Base-by-base conservation (phyloP, 129 eudicot genomes). In the Silybum marianum region DNA sequence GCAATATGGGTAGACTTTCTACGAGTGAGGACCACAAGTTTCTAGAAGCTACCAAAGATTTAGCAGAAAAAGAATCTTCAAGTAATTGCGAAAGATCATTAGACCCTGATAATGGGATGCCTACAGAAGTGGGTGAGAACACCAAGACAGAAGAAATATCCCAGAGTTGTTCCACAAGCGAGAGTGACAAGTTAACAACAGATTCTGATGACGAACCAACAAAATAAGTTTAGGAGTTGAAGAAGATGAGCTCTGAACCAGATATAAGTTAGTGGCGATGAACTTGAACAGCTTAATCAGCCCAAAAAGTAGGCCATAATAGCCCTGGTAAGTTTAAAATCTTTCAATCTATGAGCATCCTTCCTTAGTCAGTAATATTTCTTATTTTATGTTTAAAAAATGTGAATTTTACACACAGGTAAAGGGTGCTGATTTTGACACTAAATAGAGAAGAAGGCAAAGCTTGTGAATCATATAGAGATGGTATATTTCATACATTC, bases 251-350 rank as follows among this genome's bases (percentile, higher is more conserved):
- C 22, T 12, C 69, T 63, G 13, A 65, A 65, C 69, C 28, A 10
- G 28, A 65, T 65, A 65, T 65, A 81, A 21, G 62, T 42, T 68
- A 62, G 63, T 69, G 89, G 81, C 32, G 87, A 86, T 48, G 87
- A 76, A 22, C 72, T 78, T 54, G 70, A 80, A 23, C 42, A 85
- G 54, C 69, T 72, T 16, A 77, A 69, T 30, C 28, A 69, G 19
- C 65, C 74, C 22, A 72, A 28, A 46, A 44, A 51, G 67, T 23
- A 78, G 78, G 44, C 83, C 39, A 48, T 28, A 46, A 26, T 12
- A 69, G 69, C 77, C 77, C 25, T 69, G 74, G 74, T 83, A 24
- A 80, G 84, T 75, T 58, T 36, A 34, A 69, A 34, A 48, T 40
- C 7, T 58, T 11, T 25, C 73, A 32, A 77, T 71, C 60, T 38